A percentile compares a stretch with the other conserved stretches of the same genome.
These are phyloP conservation scores for Aspergillus sp. DNA, from an alignment of 2,329 filamentous ascomycete species.

Conservation along the genomic window DNA sequence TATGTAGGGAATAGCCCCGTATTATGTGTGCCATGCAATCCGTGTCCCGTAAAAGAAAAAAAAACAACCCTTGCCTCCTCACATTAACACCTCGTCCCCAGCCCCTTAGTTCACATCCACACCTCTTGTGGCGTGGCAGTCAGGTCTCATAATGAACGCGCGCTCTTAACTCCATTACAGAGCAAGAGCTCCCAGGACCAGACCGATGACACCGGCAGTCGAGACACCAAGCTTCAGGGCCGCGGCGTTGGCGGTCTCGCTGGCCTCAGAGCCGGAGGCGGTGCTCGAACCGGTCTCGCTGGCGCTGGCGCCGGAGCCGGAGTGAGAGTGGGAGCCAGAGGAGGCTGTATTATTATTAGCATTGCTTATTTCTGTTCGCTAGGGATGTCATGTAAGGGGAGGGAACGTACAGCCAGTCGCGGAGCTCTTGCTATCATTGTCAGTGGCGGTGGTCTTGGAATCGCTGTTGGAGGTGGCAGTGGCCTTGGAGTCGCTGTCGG, in stretches of 20 bases:
- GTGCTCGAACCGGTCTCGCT: constrained; percentile 10
- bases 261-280: constrained; percentile 12
- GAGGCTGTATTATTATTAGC: not conserved
- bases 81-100: constrained; percentile 1
- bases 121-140: not conserved
- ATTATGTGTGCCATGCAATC: not conserved
- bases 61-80: constrained; percentile 2
- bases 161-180: constrained; percentile 27
- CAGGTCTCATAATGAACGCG: not conserved
- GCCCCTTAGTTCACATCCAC: not conserved
- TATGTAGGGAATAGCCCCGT: constrained; percentile 5
- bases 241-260: constrained; percentile 31
- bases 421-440: constrained; percentile 10
- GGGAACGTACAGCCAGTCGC: constrained; percentile 5
- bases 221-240: constrained; percentile 33
- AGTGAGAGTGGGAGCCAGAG: not conserved
- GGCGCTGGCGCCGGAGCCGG: constrained; percentile 14
- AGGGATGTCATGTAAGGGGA: not conserved
- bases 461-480: constrained; percentile 11
- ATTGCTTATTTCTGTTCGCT: not conserved
- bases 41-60: constrained; percentile 1
- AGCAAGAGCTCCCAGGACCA: constrained; percentile 37
- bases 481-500: constrained; percentile 16
- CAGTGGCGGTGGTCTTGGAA: constrained; percentile 12
- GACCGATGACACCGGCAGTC: constrained; percentile 34